Conservation (phyloP, 306 rosid genomes). For the Cicer arietinum region DNA sequence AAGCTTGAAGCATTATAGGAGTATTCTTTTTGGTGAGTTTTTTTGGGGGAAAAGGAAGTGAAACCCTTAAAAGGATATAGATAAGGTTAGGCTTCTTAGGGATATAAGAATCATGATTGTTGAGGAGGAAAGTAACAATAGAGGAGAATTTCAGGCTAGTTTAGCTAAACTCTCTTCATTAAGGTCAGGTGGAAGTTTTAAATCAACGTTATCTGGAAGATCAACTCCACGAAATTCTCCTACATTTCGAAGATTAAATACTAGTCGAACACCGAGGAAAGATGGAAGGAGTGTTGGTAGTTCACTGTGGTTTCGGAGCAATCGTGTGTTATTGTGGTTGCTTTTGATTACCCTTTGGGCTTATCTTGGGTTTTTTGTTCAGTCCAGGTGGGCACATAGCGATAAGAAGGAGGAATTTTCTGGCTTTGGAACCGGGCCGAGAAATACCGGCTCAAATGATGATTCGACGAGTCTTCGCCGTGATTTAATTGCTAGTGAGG, state of each 20-base stretch:
- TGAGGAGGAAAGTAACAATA: constrained; percentile 55
- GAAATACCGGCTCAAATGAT: constrained; percentile 44
- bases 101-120: constrained; percentile 43
- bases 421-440: constrained; percentile 62
- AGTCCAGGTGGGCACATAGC: constrained; percentile 96
- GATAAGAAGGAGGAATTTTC: constrained; percentile 73
- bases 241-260: constrained; percentile 61
- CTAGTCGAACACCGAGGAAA: constrained; percentile 72
- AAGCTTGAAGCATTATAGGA: constrained; percentile 30
- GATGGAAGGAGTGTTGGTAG: constrained; percentile 64
- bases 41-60: not conserved
- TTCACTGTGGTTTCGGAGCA: constrained; percentile 75
- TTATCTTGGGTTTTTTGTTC: constrained; percentile 93
- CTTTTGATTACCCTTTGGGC: constrained; percentile 97
- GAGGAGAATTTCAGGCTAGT: constrained; percentile 62
- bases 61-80: constrained; percentile 6
- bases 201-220: constrained; percentile 75
- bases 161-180: constrained; percentile 52
- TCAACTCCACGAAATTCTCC: constrained; percentile 74
- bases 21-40: constrained; percentile 23
- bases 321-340: constrained; percentile 83
- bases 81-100: constrained; percentile 23
- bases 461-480: constrained; percentile 52
- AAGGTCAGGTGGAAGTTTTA: constrained; percentile 67
- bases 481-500: constrained; percentile 53